Evolutionary conservation across 2,329 filamentous ascomycete genomes (phyloP).

Genomic region (Fusarium sp.): DNA sequence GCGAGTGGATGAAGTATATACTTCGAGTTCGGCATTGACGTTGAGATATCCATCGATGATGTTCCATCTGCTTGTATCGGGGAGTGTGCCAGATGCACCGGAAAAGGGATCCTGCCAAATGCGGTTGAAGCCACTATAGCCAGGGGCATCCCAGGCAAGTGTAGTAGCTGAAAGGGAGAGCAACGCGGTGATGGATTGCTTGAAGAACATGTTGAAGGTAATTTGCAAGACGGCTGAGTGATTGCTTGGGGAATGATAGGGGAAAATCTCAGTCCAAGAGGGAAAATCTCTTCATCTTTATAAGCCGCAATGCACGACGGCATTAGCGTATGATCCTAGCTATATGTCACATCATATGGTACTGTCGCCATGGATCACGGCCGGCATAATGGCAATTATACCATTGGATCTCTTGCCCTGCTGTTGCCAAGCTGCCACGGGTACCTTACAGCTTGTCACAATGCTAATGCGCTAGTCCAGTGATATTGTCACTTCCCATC

Average conservation of each 20-base stretch:
- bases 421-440: background rate
- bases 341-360: background rate
- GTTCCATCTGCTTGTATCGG: conserved; percentile 58
- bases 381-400: background rate
- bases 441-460: background rate
- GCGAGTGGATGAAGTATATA: conserved; percentile 56
- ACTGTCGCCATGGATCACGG: background rate
- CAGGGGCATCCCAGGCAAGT: conserved; percentile 48
- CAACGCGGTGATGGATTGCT: background rate
- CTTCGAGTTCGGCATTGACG: conserved; percentile 61
- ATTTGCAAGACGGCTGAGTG: background rate
- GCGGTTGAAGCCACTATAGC: conserved; percentile 53
- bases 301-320: no score
- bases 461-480: background rate
- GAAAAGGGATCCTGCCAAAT: conserved; percentile 60
- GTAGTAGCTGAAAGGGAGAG: background rate
- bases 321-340: background rate
- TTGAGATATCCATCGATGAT: conserved; percentile 54
- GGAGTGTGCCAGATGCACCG: conserved; percentile 52
- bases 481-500: background rate
- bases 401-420: background rate
- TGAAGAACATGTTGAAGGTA: conserved; percentile 11
- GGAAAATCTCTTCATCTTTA: background rate
- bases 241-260: background rate
- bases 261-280: background rate